Percentiles rank a stretch among this genome's conserved stretches.
Conservation (phyloP, 108 stramenopile species). For the Pseudonitzschia multistriata region DNA sequence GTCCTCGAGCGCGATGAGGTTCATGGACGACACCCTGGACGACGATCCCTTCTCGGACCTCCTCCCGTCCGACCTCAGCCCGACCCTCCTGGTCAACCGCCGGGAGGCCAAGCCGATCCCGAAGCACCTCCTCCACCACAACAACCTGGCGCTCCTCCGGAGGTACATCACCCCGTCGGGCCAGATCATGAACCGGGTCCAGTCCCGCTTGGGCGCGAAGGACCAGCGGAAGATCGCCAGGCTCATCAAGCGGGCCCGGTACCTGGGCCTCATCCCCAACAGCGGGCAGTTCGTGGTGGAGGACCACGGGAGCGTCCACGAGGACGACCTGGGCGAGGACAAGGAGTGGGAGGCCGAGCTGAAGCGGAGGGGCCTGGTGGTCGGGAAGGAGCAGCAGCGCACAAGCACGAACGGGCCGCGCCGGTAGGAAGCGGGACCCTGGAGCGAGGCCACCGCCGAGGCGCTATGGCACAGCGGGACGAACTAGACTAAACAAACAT, state of each 20-base stretch:
- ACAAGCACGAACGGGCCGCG: no score
- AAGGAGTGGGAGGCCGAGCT: conserved; percentile 60
- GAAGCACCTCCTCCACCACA: conserved; percentile 66
- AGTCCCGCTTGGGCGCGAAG: conserved; percentile 75
- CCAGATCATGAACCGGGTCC: conserved; percentile 80
- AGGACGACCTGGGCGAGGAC: conserved; percentile 47
- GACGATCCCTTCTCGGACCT: conserved; percentile 78
- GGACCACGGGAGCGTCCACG: conserved; percentile 66
- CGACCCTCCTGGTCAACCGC: conserved; percentile 69
- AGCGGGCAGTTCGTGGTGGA: conserved; percentile 78
- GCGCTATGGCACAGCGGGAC: no score
- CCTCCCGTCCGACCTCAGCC: conserved; percentile 72
- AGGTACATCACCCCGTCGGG: conserved; percentile 77
- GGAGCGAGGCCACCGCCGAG: no score
- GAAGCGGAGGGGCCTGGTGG: conserved; percentile 44
- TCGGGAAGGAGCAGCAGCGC: conserved; percentile 15
- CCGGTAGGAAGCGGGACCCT: no score
- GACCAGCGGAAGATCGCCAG: conserved; percentile 82
- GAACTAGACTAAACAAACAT: no score
- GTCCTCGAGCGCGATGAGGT: conserved; percentile 39
- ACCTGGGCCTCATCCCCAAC: conserved; percentile 74
- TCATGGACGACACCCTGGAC: conserved; percentile 50
- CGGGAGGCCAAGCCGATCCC: conserved; percentile 67
- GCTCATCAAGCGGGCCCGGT: conserved; percentile 73
- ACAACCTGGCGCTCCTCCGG: conserved; percentile 66